Percentiles rank a stretch among this genome's conserved stretches.
Conservation (phyloP, 164 flowering plant species). For the Aristolochia contorta region DNA sequence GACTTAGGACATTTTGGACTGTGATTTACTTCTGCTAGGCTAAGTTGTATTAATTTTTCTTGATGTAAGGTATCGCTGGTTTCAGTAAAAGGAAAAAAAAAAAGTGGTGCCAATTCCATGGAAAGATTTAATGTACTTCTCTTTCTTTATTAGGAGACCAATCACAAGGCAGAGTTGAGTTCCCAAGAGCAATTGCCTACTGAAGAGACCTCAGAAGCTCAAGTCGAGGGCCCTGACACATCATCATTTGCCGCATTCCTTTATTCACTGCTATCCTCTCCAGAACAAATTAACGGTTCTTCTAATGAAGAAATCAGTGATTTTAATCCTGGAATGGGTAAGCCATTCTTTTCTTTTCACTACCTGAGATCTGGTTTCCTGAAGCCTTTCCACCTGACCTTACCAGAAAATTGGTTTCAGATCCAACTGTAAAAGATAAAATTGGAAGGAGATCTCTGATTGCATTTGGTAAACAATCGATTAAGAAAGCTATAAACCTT, state of each 20-base stretch:
- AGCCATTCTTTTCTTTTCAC: background rate
- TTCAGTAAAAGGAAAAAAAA: too few species aligned
- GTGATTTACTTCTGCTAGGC: too few species aligned
- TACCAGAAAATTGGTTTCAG: slow-evolving; percentile 6
- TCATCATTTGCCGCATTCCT: slow-evolving; percentile 90
- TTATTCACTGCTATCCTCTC: slow-evolving; percentile 51
- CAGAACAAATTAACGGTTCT: slow-evolving; percentile 34
- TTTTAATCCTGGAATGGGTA: slow-evolving; percentile 15
- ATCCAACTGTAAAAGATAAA: slow-evolving; percentile 25
- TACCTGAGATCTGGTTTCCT: too few species aligned
- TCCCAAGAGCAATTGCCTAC: slow-evolving; percentile 22
- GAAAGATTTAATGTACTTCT: background rate
- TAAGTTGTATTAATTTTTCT: too few species aligned
- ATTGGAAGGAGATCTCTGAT: slow-evolving; percentile 47
- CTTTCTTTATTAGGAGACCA: slow-evolving; percentile 29
- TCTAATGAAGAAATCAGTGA: slow-evolving; percentile 18
- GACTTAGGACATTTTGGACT: too few species aligned
- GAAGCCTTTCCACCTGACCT: too few species aligned
- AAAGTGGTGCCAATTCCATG: too few species aligned
- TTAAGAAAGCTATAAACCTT: slow-evolving; percentile 44
- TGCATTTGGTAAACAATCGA: slow-evolving; percentile 58
- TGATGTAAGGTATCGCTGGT: too few species aligned
- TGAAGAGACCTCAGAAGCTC: slow-evolving; percentile 28
- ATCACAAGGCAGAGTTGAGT: slow-evolving; percentile 13
- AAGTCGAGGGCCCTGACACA: slow-evolving; percentile 80